Conservation (phyloP, 2,329 filamentous ascomycete genomes). For the Lomentospora prolificans region DNA sequence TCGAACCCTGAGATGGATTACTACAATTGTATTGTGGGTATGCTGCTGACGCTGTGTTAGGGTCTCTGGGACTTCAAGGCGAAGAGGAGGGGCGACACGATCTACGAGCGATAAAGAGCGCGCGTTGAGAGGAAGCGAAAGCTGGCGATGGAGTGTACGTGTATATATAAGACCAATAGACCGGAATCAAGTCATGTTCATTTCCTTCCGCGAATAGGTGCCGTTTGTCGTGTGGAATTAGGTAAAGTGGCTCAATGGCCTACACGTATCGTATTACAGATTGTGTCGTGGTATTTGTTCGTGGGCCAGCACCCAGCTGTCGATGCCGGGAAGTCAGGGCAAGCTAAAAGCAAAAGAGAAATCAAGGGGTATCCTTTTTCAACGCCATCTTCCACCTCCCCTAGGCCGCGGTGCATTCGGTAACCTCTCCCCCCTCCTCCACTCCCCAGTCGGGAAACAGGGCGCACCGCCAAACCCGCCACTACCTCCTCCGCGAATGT, state of each 20-base stretch:
- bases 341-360: no score
- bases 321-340: no score
- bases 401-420: constrained; percentile 33
- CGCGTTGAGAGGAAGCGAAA: not conserved
- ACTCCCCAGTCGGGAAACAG: constrained; percentile 42
- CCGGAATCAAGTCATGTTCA: not conserved
- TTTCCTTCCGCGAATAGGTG: not conserved
- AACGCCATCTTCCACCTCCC: not conserved
- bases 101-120: constrained; percentile 59
- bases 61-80: constrained; percentile 42
- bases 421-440: constrained; percentile 55
- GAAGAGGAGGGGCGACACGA: constrained; percentile 80
- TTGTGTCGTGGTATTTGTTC: not conserved
- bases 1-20: constrained; percentile 15
- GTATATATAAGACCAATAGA: constrained; percentile 3
- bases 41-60: not conserved
- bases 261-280: not conserved
- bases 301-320: not conserved
- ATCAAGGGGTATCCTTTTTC: not conserved
- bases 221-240: no score
- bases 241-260: no score
- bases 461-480: constrained; percentile 18
- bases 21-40: not conserved
- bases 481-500: constrained; percentile 26
- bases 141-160: not conserved